Evolutionary conservation across 805 yeast genomes (phyloP).

Genomic region (Saturnispora galanensis): DNA sequence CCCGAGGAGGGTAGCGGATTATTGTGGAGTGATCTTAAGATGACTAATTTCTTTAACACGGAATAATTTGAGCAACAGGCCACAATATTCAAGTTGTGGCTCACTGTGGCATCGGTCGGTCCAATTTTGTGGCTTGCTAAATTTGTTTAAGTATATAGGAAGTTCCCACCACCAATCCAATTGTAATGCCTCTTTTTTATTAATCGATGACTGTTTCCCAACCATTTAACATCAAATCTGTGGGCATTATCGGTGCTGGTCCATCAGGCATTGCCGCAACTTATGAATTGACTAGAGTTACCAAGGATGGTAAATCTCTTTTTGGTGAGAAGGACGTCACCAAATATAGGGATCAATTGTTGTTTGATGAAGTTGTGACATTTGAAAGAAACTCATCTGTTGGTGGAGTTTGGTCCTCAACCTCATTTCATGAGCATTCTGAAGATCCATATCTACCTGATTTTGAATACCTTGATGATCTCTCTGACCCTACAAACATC

Average conservation of each 20-base stretch:
- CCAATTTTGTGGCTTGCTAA: neutral
- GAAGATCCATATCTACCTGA: slow-evolving; percentile 19
- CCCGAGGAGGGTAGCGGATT: no score
- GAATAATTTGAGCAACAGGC: neutral
- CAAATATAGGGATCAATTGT: slow-evolving; percentile 11
- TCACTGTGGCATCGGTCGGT: slow-evolving; percentile 2
- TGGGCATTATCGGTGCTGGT: slow-evolving; percentile 37
- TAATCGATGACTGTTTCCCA: slow-evolving; percentile 7
- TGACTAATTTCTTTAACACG: neutral
- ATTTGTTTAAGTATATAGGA: no score
- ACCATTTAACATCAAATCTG: slow-evolving; percentile 10
- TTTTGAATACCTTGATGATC: slow-evolving; percentile 3
- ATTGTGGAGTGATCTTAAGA: neutral
- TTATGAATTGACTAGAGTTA: slow-evolving; percentile 26
- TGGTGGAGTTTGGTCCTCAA: slow-evolving; percentile 35
- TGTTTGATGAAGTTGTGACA: slow-evolving; percentile 28
- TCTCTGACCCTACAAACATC: slow-evolving; percentile 7
- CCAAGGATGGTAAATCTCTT: slow-evolving; percentile 22
- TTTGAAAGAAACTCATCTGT: slow-evolving; percentile 31
- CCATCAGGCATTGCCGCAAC: slow-evolving; percentile 32
- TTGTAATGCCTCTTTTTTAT: neutral
- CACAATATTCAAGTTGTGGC: neutral
- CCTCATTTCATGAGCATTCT: slow-evolving; percentile 10
- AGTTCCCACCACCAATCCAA: no score
- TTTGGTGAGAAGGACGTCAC: slow-evolving; percentile 11